Base-by-base conservation (phyloP, 2,329 filamentous ascomycete species). In the Clonostachys sp. region DNA sequence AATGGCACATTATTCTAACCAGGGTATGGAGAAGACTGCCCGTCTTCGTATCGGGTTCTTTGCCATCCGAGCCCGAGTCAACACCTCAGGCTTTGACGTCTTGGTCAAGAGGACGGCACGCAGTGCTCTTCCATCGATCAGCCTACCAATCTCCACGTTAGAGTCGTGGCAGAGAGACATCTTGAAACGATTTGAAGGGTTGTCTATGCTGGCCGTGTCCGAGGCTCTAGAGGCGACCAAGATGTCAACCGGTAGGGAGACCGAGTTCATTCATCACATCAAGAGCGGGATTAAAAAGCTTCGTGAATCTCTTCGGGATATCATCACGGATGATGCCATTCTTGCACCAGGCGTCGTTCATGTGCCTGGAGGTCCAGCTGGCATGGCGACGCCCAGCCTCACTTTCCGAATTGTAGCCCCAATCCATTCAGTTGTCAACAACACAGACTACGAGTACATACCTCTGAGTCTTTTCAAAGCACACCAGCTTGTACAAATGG, bases 391-490 rank as follows among this genome's bases (percentile, higher is more conserved):
- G 17, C 24, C 24, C 24, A 62, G 83, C 54, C 69, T 83, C 34
- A 63, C 77, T n/a, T 80, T 87, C 59, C 76, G 76, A 42, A 66
- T 83, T 14, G 75, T 87, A 40, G 76, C 84, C 16, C 80, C 80
- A 2, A 80, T 87, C 30, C 80, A 86, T 53, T 71, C 73, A 14
- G 73, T 71, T 34, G 62, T 78, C 9, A 66, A 68, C 3, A 74
- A 75, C 18, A 66, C 75, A 2, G 72, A 73, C 30, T 77, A 80
- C 57, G 71, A 75, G 47, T 85, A 86, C 53, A 71, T 78, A 2
- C 83, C 85, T 0, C 66, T 87, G 33, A 76, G 67, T 41, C 81
- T 88, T 53, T 87, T 88, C 68, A 82, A 80, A 53, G 71, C 78
- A 8, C 82, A 84, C 49, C 86, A 89, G 61, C 76, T 84, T 51